A percentile compares a stretch with the other conserved stretches of the same genome.
Conservation (phyloP, 2,329 filamentous ascomycete species). For the Seiridium cupressi region DNA sequence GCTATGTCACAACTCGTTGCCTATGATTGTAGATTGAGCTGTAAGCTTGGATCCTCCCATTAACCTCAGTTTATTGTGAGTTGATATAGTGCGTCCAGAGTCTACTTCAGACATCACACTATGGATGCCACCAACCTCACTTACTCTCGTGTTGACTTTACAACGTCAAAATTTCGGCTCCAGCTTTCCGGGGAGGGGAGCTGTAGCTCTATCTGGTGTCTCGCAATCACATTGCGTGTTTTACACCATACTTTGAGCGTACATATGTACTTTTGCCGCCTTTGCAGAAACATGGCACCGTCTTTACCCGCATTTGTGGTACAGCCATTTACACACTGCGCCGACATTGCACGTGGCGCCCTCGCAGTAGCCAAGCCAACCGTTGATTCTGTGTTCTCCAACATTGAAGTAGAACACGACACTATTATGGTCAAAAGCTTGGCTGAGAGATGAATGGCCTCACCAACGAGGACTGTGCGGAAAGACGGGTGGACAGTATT, state of each 20-base stretch:
- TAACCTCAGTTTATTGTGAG: no score
- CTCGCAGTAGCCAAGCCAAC: slow-evolving; percentile 44
- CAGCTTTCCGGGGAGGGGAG: no score
- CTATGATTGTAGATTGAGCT: no score
- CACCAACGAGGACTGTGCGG: slow-evolving; percentile 32
- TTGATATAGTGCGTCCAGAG: no score
- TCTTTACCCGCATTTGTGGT: slow-evolving; percentile 35
- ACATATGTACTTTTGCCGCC: no score
- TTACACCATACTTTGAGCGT: not conserved
- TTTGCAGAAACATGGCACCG: slow-evolving; percentile 24
- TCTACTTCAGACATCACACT: no score
- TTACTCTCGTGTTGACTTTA: no score
- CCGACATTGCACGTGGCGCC: slow-evolving; percentile 39
- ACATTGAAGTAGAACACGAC: slow-evolving; percentile 41
- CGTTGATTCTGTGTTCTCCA: slow-evolving; percentile 42
- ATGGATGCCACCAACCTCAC: no score
- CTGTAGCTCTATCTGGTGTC: not conserved
- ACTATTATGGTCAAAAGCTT: slow-evolving; percentile 45
- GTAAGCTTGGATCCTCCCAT: no score
- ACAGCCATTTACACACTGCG: slow-evolving; percentile 35
- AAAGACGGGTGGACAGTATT: slow-evolving; percentile 29
- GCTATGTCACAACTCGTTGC: no score
- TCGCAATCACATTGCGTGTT: not conserved
- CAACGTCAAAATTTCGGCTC: no score
- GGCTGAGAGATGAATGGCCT: slow-evolving; percentile 31